Conservation (phyloP, 495 filamentous ascomycete species). For the Astrothelium macrocarpum region DNA sequence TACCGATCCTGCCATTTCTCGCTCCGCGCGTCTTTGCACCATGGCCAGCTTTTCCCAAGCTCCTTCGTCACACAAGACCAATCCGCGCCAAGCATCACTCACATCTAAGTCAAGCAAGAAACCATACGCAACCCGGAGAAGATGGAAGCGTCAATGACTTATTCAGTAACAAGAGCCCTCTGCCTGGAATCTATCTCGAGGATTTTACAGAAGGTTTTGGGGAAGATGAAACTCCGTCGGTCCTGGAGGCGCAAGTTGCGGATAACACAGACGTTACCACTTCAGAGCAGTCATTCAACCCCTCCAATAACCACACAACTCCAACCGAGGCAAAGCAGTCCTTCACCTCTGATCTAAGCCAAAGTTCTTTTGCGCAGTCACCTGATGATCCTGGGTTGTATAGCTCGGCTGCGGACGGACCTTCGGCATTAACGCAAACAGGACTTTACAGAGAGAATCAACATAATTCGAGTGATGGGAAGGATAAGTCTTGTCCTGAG, state of each 20-base stretch:
- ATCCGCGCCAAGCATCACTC: background rate
- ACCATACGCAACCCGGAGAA: background rate
- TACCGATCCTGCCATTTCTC: constrained; percentile 25
- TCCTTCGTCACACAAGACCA: background rate
- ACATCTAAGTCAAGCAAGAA: background rate
- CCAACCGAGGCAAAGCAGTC: background rate
- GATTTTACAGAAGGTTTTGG: background rate
- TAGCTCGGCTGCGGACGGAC: background rate
- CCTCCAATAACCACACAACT: background rate
- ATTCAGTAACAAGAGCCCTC: background rate
- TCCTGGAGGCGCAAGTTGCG: background rate
- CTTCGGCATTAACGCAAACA: background rate
- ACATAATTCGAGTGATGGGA: background rate
- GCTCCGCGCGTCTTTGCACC: constrained; percentile 23
- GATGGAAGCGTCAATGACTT: background rate
- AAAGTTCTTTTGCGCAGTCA: background rate
- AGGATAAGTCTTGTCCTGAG: background rate
- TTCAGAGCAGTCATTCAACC: background rate
- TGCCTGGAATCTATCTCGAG: background rate
- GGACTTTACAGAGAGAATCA: background rate
- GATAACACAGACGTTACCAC: background rate
- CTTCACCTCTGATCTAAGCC: background rate
- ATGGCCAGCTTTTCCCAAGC: constrained; percentile 6
- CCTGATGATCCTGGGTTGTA: background rate
- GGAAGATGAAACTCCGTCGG: background rate